These are phyloP conservation scores for Sugiyamaella boreocaroliniensis DNA, from an alignment of 805 yeast species.

Conservation along the genomic window DNA sequence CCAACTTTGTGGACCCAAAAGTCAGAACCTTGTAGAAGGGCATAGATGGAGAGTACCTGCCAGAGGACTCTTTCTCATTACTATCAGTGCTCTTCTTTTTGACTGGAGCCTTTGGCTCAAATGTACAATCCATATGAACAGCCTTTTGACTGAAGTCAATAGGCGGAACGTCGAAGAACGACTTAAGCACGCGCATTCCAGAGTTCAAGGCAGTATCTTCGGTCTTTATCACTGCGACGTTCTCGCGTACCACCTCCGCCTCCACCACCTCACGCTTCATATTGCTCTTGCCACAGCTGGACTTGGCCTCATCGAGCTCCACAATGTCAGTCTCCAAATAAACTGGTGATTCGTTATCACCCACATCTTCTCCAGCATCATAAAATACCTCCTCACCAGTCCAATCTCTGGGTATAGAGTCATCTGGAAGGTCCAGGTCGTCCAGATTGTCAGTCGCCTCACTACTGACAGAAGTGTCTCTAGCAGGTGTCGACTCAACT, in stretches of 20 bases:
- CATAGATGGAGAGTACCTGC: neutral
- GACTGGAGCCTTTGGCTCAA: neutral
- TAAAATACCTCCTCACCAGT: neutral
- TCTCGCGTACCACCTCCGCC: no score
- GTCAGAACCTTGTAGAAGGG: constrained; percentile 31
- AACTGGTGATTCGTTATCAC: neutral
- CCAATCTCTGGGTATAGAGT: neutral
- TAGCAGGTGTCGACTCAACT: neutral
- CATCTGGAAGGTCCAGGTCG: neutral
- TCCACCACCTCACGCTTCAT: no score
- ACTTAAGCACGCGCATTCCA: no score
- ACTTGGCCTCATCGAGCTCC: neutral
- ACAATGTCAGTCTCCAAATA: neutral
- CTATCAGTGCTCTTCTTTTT: neutral
- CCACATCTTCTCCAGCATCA: neutral
- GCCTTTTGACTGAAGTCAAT: neutral
- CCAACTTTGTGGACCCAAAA: constrained; percentile 24
- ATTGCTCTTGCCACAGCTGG: neutral
- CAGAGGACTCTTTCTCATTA: neutral
- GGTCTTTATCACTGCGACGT: no score
- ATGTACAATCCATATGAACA: neutral
- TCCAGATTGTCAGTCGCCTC: no score
- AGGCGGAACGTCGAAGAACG: neutral
- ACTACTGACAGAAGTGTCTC: no score
- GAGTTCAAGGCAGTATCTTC: no score